These are phyloP conservation scores for Salix purpurea DNA, from an alignment of 345 rosid species.

Conservation along the genomic window DNA sequence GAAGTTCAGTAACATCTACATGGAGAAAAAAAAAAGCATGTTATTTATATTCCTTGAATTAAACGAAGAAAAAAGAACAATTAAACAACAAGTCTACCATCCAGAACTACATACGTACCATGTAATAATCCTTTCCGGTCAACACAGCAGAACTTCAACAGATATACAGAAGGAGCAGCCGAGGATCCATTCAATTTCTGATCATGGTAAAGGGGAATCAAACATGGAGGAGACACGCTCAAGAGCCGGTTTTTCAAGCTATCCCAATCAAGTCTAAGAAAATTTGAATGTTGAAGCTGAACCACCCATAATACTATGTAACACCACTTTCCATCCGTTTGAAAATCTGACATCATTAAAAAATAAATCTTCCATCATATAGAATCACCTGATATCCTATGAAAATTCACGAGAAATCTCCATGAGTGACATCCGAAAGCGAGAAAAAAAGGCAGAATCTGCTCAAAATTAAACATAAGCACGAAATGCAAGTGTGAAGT, in stretches of 20 bases:
- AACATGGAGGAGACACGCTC: slow-evolving; percentile 22
- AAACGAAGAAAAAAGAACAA: background rate
- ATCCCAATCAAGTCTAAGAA: slow-evolving; percentile 18
- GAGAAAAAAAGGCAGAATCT: background rate
- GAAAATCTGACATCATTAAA: slow-evolving; percentile 17
- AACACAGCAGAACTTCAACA: slow-evolving; percentile 23
- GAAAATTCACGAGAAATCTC: background rate
- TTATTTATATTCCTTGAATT: background rate
- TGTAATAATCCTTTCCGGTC: slow-evolving; percentile 27
- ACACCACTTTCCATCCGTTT: slow-evolving; percentile 35
- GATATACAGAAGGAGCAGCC: slow-evolving; percentile 9
- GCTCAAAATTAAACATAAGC: background rate
- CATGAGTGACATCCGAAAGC: background rate
- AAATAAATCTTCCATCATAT: background rate
- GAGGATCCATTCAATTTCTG: slow-evolving; percentile 4
- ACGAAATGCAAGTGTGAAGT: background rate
- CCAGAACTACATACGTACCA: background rate
- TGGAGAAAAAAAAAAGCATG: background rate
- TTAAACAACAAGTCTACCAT: background rate
- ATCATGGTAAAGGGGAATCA: slow-evolving; percentile 15
- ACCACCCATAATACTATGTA: slow-evolving; percentile 32
- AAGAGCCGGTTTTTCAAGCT: slow-evolving; percentile 25
- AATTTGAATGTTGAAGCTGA: slow-evolving; percentile 14
- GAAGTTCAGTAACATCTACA: slow-evolving; percentile 26
- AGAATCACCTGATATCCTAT: background rate